Evolutionary conservation across 2,329 filamentous ascomycete species (phyloP).

Genomic region (Pseudodiploospora longispora): DNA sequence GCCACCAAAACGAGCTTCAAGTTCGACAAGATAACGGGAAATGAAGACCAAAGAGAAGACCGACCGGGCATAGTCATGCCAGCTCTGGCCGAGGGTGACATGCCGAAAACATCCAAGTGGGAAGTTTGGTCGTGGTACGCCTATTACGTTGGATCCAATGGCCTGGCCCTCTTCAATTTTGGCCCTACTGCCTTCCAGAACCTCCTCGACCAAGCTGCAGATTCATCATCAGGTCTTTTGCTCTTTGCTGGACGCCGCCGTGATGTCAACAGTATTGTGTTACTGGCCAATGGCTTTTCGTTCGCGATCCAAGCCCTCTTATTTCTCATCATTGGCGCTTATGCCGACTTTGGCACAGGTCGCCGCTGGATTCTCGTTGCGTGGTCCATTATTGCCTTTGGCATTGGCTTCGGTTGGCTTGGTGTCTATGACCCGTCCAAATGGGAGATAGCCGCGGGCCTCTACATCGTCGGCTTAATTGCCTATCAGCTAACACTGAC

Average conservation of each 20-base stretch:
- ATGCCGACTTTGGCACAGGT: constrained; percentile 58
- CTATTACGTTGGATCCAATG: constrained; percentile 10
- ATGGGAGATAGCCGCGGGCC: constrained; percentile 51
- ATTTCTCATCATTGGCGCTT: constrained; percentile 43
- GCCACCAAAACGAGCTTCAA: too few species aligned
- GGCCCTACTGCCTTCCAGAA: constrained; percentile 11
- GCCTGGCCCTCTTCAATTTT: constrained; percentile 10
- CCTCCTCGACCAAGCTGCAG: constrained; percentile 29
- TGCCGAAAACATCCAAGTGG: constrained; percentile 8
- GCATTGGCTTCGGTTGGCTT: constrained; percentile 58
- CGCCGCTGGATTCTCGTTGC: constrained; percentile 50
- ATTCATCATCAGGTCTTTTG: constrained; percentile 41
- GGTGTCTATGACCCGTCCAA: constrained; percentile 52
- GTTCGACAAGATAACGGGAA: too few species aligned
- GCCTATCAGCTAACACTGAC: constrained; percentile 60
- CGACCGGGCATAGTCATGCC: constrained; percentile 6
- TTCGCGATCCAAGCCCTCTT: constrained; percentile 58
- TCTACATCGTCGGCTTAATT: constrained; percentile 61
- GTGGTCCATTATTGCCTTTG: constrained; percentile 53
- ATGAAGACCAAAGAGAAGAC: neutral
- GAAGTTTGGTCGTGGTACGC: constrained; percentile 9
- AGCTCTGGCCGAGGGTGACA: constrained; percentile 2
- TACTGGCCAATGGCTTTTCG: constrained; percentile 57
- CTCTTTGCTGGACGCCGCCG: constrained; percentile 47
- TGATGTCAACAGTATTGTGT: constrained; percentile 57